Evolutionary conservation across 176 grass and related monocot species (phyloP), one percentile per base, ranked within the genome.

Genomic region (Carex pumila): DNA sequence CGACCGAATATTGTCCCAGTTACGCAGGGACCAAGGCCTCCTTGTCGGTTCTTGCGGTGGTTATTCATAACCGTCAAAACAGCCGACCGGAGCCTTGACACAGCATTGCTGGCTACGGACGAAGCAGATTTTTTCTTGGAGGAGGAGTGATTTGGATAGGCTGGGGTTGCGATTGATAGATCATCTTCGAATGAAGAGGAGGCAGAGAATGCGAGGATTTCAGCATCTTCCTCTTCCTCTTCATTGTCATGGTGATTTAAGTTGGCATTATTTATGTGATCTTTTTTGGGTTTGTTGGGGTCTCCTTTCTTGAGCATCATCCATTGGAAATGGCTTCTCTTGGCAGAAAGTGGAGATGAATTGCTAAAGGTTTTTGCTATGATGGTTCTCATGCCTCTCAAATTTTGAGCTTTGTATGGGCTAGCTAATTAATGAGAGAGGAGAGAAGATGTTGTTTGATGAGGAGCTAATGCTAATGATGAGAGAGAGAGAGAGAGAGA

Each of bases 1-100:
- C 84, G 89, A 3, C 96, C 96, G 85, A 91, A 98, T 85, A 98
- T 94, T 47, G 96, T 98, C 59, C 96, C 96, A n/a, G 92, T 93
- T 6, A 98, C 90, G 66, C 90, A 79, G 7, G 89, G 86, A 9
- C 91, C 93, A 39, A 94, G 89, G 65, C 91, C 87, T 52, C 81
- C 73, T 11, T 65, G 79, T 47, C 90, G 45, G 2, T 82, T 81
- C 25, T 87, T 71, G 13, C 84, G 86, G 14, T 83, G 85, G 54
- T 80, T 83, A 72, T 88, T 88, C 65, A 95, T 91, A 61, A 81
- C 92, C 7, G 91, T 91, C 10, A 92, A 54, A 84, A 98, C 78
- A 57, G 78, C 85, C 58, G 91, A 87, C 30, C 96, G 93, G 63
- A 95, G 85, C 65, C 88, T 82, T 7, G 63, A 75, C 53, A 98